phyloP scores from a whole-genome alignment of 305 asterid species.

The Withania somnifera region DNA sequence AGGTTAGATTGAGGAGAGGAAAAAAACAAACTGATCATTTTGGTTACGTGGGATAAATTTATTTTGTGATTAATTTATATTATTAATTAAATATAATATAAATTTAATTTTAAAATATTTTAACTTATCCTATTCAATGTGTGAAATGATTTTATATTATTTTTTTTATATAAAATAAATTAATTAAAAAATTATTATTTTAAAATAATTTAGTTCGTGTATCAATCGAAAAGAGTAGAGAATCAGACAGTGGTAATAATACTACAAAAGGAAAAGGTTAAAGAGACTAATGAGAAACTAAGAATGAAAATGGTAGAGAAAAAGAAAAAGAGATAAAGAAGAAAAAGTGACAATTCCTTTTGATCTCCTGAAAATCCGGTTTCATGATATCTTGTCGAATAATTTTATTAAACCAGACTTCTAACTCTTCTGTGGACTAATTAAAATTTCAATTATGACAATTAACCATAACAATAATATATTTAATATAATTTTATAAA shows the following conservation, averaged over 20 bases:
- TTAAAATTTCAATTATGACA: background rate
- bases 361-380: conserved; percentile 69
- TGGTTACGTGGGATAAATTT: no score
- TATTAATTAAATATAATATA: no score
- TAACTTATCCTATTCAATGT: no score
- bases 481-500: no score
- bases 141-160: no score
- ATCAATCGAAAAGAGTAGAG: conserved; percentile 7
- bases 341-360: conserved; percentile 7
- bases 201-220: no score
- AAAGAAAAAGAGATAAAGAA: background rate
- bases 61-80: no score
- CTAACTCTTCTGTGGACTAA: background rate
- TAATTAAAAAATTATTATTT: no score
- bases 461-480: background rate
- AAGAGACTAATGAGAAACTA: conserved; percentile 3
- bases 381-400: conserved; percentile 45
- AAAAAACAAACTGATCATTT: no score
- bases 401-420: conserved; percentile 4
- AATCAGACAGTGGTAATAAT: conserved; percentile 28
- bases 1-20: background rate
- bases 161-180: no score
- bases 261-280: conserved; percentile 42
- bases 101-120: no score
- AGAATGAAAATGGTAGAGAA: background rate